Evolutionary conservation across 768 basidiomycete genomes (phyloP).

Genomic region (Xerocomellus intermedius): DNA sequence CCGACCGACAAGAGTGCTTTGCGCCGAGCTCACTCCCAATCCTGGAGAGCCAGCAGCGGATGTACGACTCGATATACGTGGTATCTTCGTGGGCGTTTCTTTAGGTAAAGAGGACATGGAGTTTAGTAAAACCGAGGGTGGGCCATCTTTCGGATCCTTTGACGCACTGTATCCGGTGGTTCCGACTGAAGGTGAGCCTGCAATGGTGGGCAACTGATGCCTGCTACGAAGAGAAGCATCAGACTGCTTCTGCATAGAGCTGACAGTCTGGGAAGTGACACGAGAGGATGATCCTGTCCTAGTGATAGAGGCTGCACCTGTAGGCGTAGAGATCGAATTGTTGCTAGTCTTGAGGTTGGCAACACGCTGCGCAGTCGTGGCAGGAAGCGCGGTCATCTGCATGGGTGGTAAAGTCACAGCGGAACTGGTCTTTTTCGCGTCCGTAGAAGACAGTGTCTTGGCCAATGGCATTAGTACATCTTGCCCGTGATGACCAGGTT

Average conservation of each 20-base stretch:
- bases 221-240: slow-evolving; percentile 77
- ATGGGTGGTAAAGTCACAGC: slow-evolving; percentile 81
- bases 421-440: slow-evolving; percentile 70
- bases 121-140: slow-evolving; percentile 53
- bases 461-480: slow-evolving; percentile 10
- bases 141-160: slow-evolving; percentile 58
- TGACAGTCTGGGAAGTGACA: slow-evolving; percentile 77
- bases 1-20: slow-evolving; percentile 48
- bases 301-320: slow-evolving; percentile 41
- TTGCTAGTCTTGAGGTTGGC: slow-evolving; percentile 68
- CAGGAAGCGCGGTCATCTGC: slow-evolving; percentile 84
- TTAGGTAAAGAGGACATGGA: slow-evolving; percentile 55
- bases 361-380: slow-evolving; percentile 79
- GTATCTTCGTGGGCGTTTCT: slow-evolving; percentile 91
- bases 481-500: not conserved
- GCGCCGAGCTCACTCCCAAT: slow-evolving; percentile 56
- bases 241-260: slow-evolving; percentile 85
- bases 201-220: slow-evolving; percentile 83
- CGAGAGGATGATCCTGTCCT: slow-evolving; percentile 52
- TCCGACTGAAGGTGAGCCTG: slow-evolving; percentile 89
- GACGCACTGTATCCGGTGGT: slow-evolving; percentile 50
- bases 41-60: slow-evolving; percentile 75
- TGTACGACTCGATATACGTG: slow-evolving; percentile 84
- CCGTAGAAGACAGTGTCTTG: slow-evolving; percentile 82
- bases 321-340: slow-evolving; percentile 44